Percentiles rank a stretch among this genome's conserved stretches.
phyloP scores from a whole-genome alignment of 2,329 filamentous ascomycete species.

The Pseudogymnoascus sp. region DNA sequence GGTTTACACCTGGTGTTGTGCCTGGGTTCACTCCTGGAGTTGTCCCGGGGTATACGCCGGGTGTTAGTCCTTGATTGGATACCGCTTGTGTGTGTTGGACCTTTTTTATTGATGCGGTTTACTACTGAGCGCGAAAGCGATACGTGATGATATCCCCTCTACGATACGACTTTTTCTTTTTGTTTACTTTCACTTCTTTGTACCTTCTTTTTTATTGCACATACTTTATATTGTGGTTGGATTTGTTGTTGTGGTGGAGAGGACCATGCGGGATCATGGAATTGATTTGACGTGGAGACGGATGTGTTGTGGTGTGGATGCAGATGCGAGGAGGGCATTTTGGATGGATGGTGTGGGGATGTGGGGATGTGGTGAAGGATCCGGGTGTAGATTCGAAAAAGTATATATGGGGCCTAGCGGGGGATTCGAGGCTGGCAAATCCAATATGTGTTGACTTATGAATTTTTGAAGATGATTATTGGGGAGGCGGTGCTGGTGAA shows the following conservation, averaged over 20 bases:
- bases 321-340: neutral
- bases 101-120: neutral
- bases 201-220: neutral
- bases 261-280: neutral
- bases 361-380: neutral
- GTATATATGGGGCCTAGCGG: neutral
- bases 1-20: neutral
- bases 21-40: neutral
- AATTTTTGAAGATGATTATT: neutral
- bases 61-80: neutral
- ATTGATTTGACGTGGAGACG: too few species aligned
- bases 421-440: neutral
- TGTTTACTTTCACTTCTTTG: neutral
- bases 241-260: neutral
- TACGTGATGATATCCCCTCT: neutral
- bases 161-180: neutral
- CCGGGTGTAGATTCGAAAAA: neutral
- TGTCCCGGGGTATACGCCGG: neutral
- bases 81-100: neutral
- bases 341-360: neutral
- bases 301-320: neutral
- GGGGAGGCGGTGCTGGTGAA: neutral
- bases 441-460: neutral
- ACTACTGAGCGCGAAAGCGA: neutral
- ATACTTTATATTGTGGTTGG: neutral